Evolutionary conservation across 306 rosid genomes (phyloP).

Genomic region (Quercus ilex): DNA sequence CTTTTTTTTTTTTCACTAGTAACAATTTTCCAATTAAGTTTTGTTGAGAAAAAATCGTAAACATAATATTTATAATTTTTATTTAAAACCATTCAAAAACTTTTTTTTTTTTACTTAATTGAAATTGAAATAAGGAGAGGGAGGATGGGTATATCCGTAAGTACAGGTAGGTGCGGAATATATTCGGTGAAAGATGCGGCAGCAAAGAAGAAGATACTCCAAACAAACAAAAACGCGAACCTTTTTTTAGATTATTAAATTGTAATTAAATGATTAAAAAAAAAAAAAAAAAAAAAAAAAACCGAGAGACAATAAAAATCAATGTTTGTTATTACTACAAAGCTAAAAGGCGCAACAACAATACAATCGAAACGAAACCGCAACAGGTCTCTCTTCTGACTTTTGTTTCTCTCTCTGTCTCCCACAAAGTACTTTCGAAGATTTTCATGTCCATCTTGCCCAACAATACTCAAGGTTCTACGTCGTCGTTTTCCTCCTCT

Average conservation of each 20-base stretch:
- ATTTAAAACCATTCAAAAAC: no score
- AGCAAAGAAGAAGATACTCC: neutral
- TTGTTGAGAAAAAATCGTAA: rapidly evolving
- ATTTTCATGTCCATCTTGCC: slow-evolving; percentile 99
- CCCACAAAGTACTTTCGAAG: slow-evolving; percentile 20
- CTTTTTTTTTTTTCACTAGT: rapidly evolving
- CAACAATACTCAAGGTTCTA: slow-evolving; percentile 56
- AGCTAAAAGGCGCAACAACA: no score
- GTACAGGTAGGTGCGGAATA: neutral
- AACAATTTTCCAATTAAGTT: rapidly evolving
- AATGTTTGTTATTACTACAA: no score
- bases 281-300: no score
- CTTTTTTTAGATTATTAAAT: no score
- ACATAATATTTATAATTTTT: no score
- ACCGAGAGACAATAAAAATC: no score
- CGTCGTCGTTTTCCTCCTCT: slow-evolving; percentile 53
- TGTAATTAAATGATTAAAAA: no score
- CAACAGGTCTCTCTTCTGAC: no score
- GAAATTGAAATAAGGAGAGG: neutral
- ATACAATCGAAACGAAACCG: no score
- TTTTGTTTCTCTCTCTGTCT: neutral
- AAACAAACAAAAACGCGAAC: no score
- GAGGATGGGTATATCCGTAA: neutral
- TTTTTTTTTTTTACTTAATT: no score
- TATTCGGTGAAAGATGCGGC: slow-evolving; percentile 30